A percentile compares a stretch with the other conserved stretches of the same genome.
Conservation (phyloP, 345 rosid genomes). For the Brassica cretica region DNA sequence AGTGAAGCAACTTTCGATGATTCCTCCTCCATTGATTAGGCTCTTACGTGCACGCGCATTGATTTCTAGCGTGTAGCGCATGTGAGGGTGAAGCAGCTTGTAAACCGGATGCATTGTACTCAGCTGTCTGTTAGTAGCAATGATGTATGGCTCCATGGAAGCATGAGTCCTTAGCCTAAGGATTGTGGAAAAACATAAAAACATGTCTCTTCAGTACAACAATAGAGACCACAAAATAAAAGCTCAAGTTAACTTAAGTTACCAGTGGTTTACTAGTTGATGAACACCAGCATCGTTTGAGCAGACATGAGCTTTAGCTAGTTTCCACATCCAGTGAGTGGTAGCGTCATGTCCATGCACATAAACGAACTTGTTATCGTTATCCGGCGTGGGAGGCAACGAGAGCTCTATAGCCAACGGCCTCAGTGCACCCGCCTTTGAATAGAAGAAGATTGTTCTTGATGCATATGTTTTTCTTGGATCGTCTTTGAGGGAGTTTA, state of each 20-base stretch:
- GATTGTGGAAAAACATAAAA: background rate
- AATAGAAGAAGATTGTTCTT: slow-evolving; percentile 67
- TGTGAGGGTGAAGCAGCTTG: slow-evolving; percentile 83
- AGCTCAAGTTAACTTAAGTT: slow-evolving; percentile 19
- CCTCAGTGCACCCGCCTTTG: slow-evolving; percentile 47
- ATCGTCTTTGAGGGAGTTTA: slow-evolving; percentile 59
- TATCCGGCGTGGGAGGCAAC: slow-evolving; percentile 60
- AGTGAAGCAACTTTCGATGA: slow-evolving; percentile 84
- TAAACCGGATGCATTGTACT: slow-evolving; percentile 86
- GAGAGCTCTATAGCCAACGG: slow-evolving; percentile 92
- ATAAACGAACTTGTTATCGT: slow-evolving; percentile 55
- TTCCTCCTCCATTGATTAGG: slow-evolving; percentile 87
- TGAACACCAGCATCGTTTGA: slow-evolving; percentile 89
- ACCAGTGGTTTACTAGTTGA: slow-evolving; percentile 96
- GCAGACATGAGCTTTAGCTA: slow-evolving; percentile 92
- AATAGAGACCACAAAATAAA: background rate
- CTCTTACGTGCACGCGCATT: slow-evolving; percentile 90
- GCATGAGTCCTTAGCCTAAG: slow-evolving; percentile 92
- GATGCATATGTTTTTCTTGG: slow-evolving; percentile 79
- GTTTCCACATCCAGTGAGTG: slow-evolving; percentile 89
- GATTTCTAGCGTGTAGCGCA: slow-evolving; percentile 91
- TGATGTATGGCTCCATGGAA: slow-evolving; percentile 84
- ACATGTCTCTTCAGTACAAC: background rate
- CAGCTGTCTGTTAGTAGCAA: slow-evolving; percentile 84
- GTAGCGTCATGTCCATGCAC: slow-evolving; percentile 86